Conservation (phyloP, 2,329 filamentous ascomycete species). For the Epichloe gansuensis region DNA sequence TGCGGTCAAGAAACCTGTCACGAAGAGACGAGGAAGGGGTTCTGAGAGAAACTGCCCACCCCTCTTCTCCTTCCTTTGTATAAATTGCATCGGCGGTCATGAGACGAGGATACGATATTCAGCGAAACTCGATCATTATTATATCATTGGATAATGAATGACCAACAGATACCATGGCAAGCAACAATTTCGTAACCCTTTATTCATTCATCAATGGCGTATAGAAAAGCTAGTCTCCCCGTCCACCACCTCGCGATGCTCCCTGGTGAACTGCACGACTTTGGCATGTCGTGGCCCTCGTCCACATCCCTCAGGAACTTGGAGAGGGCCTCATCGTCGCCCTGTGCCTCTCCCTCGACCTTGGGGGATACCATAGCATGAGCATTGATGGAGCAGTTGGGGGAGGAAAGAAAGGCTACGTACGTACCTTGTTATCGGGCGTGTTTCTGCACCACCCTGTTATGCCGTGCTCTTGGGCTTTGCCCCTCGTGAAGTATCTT, state of each 20-base stretch:
- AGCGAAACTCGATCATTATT: too few relatives aligned
- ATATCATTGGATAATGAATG: too few relatives aligned
- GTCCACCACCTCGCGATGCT: conserved; percentile 50
- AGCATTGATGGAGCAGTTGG: too few relatives aligned
- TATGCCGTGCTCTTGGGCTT: conserved; percentile 35
- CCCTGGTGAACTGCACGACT: conserved; percentile 63
- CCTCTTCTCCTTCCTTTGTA: too few relatives aligned
- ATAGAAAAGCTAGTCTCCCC: conserved; percentile 58
- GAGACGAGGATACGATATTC: too few relatives aligned
- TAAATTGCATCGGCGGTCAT: too few relatives aligned
- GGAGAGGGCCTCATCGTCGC: conserved; percentile 49
- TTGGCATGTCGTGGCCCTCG: conserved; percentile 56
- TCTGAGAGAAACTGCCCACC: conserved; percentile 19
- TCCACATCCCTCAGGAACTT: conserved; percentile 65
- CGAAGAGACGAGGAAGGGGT: conserved; percentile 43
- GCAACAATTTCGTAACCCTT: too few relatives aligned
- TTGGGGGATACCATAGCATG: conserved; percentile 21
- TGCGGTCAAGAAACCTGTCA: conserved; percentile 48
- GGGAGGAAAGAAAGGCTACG: background rate
- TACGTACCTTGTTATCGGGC: conserved; percentile 37
- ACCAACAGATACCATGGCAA: too few relatives aligned
- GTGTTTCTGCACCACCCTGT: conserved; percentile 54
- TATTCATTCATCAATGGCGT: conserved; percentile 19
- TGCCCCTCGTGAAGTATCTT: conserved; percentile 41
- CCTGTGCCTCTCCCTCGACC: conserved; percentile 88